Base-by-base conservation (phyloP, 2,329 filamentous ascomycete genomes). In the Colletotrichum spaethianum region DNA sequence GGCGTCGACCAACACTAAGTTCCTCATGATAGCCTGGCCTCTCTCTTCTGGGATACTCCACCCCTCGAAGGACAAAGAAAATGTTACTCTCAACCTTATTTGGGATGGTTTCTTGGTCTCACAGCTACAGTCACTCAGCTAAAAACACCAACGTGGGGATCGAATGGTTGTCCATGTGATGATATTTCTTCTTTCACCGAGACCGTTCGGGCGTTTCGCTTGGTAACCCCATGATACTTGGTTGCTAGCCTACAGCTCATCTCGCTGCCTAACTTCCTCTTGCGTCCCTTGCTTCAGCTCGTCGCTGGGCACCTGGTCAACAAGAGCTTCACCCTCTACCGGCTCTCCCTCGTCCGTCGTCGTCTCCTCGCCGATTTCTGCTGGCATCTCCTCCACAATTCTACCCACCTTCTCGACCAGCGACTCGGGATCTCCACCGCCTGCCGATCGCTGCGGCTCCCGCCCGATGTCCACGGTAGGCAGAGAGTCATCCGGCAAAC, bases 371-470 rank as follows among this genome's bases (percentile, higher is more conserved):
- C 67, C 69, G 59, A 69, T 65, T 66, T 75, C 73, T 40, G 50
- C 52, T 38, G 63, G 63, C 40, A 73, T 76, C 33, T 76, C 75
- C 42, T 73, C 85, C 57, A 91, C 84, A 55, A 90, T 86, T 77
- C 84, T 86, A 44, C 86, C 87, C 26, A 94, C 83, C 73, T 89
- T 80, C 44, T 90, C 88, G 9, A 87, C 78, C 75, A 90, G 77
- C 9, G 83, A 83, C 16, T 85, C 84, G 14, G 76, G 77, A 26
- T 80, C 81, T 1, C 72, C 78, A 20, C 76, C 76, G 28, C 50
- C 74, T 38, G 75, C 74, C 18, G 63, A 70, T 18, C 62, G 75
- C 31, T 80, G 74, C 26, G 73, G 74, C 46, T 73, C 76, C 8
- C 75, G 78, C 80, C 76, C 83, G 74, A 83, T 90, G 81, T 81